Base-by-base conservation (phyloP, 176 grass and related monocot genomes). In the Leersia perrieri region DNA sequence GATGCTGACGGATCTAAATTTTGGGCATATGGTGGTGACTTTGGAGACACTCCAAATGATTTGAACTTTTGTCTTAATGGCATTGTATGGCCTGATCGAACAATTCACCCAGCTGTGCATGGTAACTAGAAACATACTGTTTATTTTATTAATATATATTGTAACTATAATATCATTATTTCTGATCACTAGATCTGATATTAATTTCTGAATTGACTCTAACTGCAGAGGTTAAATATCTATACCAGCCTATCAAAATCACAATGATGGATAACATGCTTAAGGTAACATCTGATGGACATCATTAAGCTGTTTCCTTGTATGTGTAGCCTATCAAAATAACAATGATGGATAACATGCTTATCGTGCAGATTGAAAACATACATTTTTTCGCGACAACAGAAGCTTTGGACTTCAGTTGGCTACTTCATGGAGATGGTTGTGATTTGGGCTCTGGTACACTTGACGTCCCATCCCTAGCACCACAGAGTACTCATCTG, bases 11-110 rank as follows among this genome's bases (percentile, higher is more conserved):
- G 92, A 84, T 74, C 77, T 28, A 98, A 91, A 68, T 86, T 91
- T 60, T 98, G 95, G 92, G 95, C 95, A 58, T 98, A 93, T 88
- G 95, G 95, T 47, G 95, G 95, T 57, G 90, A 98, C 61, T 98
- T 93, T 66, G 92, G 95, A 86, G 95, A 98, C 82, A 85, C 64
- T 86, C 92, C 95, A 49, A 98, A 98, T 79, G 92, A 94, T 67
- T 86, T 36, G 15, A 89, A 98, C 64, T 98, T 98, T 90, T 98
- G 95, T 69, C 78, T 98, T 80, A 98, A 98, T 91, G 95, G 95
- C 75, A 80, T 98, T 81, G 78, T 91, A 33, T 98, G 95, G 95
- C 92, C 92, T 41, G 95, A 98, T 93, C 88, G 95, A 42, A 94
- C 92, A 3, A 91, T 91, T 89, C 95, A 94, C 79, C 95, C 90